Evolutionary conservation across 495 filamentous ascomycete genomes (phyloP), one percentile per base, ranked within the genome.

Genomic region (Penicillium odoratum): DNA sequence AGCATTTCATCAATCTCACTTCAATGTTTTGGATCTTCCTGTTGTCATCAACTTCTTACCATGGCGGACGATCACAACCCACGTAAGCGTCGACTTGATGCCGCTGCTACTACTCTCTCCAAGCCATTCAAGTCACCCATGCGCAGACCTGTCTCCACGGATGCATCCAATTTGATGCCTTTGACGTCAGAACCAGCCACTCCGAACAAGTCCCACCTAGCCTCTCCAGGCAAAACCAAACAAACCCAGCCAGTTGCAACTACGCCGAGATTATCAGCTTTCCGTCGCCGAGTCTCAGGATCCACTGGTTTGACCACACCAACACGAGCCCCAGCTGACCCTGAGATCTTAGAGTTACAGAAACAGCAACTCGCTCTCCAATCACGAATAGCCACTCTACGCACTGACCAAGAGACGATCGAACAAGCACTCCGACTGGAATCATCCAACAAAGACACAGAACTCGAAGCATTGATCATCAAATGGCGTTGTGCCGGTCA

Each of bases 71-170:
- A 56, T 16, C 56, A 55, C 7, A 56, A 50, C 21, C 56, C 61
- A 48, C 62, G 61, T 51, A 89, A 89, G 69, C 81, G 83, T 9
- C 83, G 84, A 56, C 68, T 86, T 38, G 72, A 82, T 31, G 76
- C 78, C 30, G 58, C 77, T 21, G 68, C 74, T 6, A 74, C 80
- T 7, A 74, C 80, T 3, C 78, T 90, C 6, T 76, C 78, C 48
- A 85, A 84, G 58, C 87, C 87, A 5, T 90, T 90, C 78, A 85
- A 84, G 66, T 88, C 86, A 5, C 87, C 87, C 7, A 73, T 88
- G 45, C 80, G 70, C 59, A 75, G 61, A 58, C 72, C 63, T 48
- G 53, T 13, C 16, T 47, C 57, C 21, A 58, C 61, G 7, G 30
- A 34, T 48, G 18, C 13, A 25, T 26, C 33, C 16, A 18, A n/a